Evolutionary conservation across 768 basidiomycete genomes (phyloP), one percentile per base, ranked within the genome.

Genomic region (Suillus luteus): DNA sequence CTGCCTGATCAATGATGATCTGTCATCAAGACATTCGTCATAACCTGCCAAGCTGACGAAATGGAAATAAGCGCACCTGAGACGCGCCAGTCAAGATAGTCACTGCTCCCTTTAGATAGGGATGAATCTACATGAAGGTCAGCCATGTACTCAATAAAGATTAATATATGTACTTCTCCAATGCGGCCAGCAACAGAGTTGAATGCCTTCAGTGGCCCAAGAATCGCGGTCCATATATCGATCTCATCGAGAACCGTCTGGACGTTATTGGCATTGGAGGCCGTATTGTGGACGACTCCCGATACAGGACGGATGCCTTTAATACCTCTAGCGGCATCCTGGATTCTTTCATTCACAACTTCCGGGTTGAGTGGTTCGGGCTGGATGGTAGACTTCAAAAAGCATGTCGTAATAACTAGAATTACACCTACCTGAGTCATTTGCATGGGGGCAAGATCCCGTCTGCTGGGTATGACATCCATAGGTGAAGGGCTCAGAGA

Each of bases 41-140:
- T 33, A 19, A 33, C 31, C 17, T 52, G 51, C 19, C 9, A 17
- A 52, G 15, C 31, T 19, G 46, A 38, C 5, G 19, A 19, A 19
- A 15, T 14, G 10, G 8, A 59, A 10, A 49, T 24, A 59, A 43
- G 51, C 58, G 46, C 24, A 60, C 62, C 33, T 62, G 44, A 44
- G 59, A 61, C 5, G 62, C 59, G 27, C 24, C 37, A 27, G 35
- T 35, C 62, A 64, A 40, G 4, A 59, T 49, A n/a, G 44, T 41
- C 44, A 61, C 6, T 38, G 59, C 59, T 49, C 48, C 49, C 27
- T 60, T 49, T 11, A 59, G 35, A 37, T 64, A 64, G 15, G 62
- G 62, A 62, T 64, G 62, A 9, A 64, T 24, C 62, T 64, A 27
- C 22, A 17, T n/a, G 24, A 52, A 5, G 31, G 17, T 52, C 27